Percentiles rank a stretch among this genome's conserved stretches.
These are phyloP conservation scores for Hylodesmum podocarpum DNA, from an alignment of 306 rosid species.

Conservation along the genomic window DNA sequence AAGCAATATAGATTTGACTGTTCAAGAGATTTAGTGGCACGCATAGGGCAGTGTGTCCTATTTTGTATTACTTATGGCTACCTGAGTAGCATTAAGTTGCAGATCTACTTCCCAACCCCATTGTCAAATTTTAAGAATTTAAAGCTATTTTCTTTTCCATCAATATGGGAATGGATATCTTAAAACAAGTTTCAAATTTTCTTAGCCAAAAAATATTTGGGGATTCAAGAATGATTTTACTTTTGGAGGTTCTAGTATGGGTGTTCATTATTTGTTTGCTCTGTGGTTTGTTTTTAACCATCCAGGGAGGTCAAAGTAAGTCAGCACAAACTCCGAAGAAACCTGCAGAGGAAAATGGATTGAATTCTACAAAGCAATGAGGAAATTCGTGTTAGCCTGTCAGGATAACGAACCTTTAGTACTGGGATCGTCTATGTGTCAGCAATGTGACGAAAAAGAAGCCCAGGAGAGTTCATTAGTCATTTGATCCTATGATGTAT, in stretches of 20 bases:
- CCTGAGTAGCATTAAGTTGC: not conserved
- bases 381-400: slow-evolving; percentile 30
- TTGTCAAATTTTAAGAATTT: slow-evolving; percentile 4
- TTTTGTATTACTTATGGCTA: not conserved
- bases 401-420: slow-evolving; percentile 16
- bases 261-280: slow-evolving; percentile 19
- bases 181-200: not conserved
- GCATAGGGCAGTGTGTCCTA: not conserved
- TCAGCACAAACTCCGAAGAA: slow-evolving; percentile 54
- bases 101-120: not conserved
- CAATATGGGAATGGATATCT: not conserved
- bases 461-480: not conserved
- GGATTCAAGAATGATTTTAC: not conserved
- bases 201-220: not conserved
- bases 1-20: not conserved
- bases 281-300: slow-evolving; percentile 17
- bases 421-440: not conserved
- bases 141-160: not conserved
- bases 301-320: slow-evolving; percentile 69
- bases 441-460: not conserved
- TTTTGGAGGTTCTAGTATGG: slow-evolving; percentile 6
- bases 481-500: not conserved
- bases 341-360: slow-evolving; percentile 48
- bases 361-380: slow-evolving; percentile 34
- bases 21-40: not conserved